These are phyloP conservation scores for Wickerhamiella alocasiicola DNA, from an alignment of 805 yeast species.

Conservation along the genomic window DNA sequence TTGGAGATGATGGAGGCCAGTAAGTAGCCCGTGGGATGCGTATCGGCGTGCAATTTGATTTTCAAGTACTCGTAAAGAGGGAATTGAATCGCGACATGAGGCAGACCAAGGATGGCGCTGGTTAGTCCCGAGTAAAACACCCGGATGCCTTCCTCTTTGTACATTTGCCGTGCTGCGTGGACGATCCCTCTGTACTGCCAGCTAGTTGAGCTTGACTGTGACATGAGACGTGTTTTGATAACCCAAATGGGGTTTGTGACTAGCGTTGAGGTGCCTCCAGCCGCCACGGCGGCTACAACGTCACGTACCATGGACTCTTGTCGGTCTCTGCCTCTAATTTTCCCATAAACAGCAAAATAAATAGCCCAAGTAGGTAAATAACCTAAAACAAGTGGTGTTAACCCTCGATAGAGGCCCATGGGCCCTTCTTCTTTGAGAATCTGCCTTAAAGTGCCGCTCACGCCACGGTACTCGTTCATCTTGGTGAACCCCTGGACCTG, in stretches of 20 bases:
- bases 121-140: conserved; percentile 83
- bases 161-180: conserved; percentile 76
- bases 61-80: conserved; percentile 84
- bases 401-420: conserved; percentile 75
- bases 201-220: conserved; percentile 29
- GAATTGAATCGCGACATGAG: conserved; percentile 93
- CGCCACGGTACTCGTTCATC: conserved; percentile 19
- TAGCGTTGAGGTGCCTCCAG: conserved; percentile 78
- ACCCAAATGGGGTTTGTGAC: conserved; percentile 91
- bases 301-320: conserved; percentile 9
- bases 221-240: conserved; percentile 86
- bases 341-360: conserved; percentile 80
- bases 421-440: conserved; percentile 70
- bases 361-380: conserved; percentile 98
- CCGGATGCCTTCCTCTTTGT: conserved; percentile 58
- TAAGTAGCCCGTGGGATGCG: conserved; percentile 33
- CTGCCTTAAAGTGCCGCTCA: conserved; percentile 43
- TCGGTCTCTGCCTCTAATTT: conserved; percentile 13
- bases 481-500: conserved; percentile 69
- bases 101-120: conserved; percentile 79
- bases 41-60: conserved; percentile 17
- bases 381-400: conserved; percentile 85
- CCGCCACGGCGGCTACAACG: conserved; percentile 55
- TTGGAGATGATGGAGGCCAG: conserved; percentile 70
- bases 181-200: conserved; percentile 59